Percentiles rank a stretch among this genome's conserved stretches.
These are phyloP conservation scores for Neurospora hispaniola DNA, from an alignment of 495 filamentous ascomycete species.

Conservation along the genomic window DNA sequence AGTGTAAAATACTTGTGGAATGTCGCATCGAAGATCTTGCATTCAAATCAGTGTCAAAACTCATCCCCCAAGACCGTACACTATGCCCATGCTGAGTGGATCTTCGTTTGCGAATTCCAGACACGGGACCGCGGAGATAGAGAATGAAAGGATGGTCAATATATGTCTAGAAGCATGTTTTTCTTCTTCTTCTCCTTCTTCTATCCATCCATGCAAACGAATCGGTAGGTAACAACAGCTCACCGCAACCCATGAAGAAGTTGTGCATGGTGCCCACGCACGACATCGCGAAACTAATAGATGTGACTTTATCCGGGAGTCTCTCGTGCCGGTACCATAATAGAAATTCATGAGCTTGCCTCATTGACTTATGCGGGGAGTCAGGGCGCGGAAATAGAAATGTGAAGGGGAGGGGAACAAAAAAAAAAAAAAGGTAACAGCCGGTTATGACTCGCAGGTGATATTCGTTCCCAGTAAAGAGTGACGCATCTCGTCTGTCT, in stretches of 20 bases:
- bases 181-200: not conserved
- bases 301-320: not conserved
- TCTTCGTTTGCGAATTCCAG: not conserved
- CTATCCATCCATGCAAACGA: not conserved
- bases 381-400: not conserved
- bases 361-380: not conserved
- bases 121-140: not conserved
- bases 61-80: not conserved
- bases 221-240: not conserved
- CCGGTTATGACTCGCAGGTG: not conserved
- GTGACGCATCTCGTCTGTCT: not conserved
- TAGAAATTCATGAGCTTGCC: not conserved
- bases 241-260: not conserved
- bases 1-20: not conserved
- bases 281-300: not conserved
- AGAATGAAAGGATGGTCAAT: not conserved
- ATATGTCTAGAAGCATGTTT: not conserved
- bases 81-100: not conserved
- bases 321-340: not conserved
- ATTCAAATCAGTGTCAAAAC: not conserved
- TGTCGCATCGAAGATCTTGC: not conserved
- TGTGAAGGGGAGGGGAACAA: too few species aligned
- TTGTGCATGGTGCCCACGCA: not conserved
- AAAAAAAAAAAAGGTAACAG: not conserved
- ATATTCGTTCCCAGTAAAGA: not conserved